These are phyloP conservation scores for Lipomyces spencermartinsiae DNA, from an alignment of 805 yeast species.

Conservation along the genomic window DNA sequence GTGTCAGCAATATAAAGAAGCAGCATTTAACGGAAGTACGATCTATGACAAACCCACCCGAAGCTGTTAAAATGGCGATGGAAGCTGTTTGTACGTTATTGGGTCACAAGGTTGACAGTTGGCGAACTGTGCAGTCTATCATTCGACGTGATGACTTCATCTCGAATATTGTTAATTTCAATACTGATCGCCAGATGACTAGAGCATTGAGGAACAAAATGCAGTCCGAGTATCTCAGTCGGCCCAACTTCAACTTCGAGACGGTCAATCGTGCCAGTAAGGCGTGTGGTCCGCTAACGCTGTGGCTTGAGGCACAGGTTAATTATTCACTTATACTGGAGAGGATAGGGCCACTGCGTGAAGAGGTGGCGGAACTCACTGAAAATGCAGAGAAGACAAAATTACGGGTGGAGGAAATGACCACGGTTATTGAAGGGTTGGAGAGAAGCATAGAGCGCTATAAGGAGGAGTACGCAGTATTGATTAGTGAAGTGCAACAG, in stretches of 20 bases:
- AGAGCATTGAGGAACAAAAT: conserved; percentile 60
- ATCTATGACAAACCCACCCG: conserved; percentile 90
- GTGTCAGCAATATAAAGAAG: conserved; percentile 91
- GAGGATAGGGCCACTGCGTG: conserved; percentile 72
- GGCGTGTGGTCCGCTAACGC: conserved; percentile 90
- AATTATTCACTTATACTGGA: conserved; percentile 73
- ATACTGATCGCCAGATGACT: conserved; percentile 64
- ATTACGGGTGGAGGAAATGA: conserved; percentile 75
- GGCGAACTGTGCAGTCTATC: conserved; percentile 86
- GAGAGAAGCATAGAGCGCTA: conserved; percentile 70
- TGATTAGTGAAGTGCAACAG: conserved; percentile 80
- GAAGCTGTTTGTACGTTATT: conserved; percentile 87
- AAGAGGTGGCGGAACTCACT: conserved; percentile 69
- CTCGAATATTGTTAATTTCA: conserved; percentile 75
- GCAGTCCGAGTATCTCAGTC: conserved; percentile 64
- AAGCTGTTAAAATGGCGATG: conserved; percentile 78
- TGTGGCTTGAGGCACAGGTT: conserved; percentile 92
- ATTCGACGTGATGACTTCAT: conserved; percentile 88
- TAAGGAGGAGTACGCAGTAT: conserved; percentile 68
- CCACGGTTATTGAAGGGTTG: conserved; percentile 76
- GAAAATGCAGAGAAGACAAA: conserved; percentile 63
- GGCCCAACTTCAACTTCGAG: conserved; percentile 70
- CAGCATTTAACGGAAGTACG: conserved; percentile 89
- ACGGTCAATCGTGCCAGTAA: conserved; percentile 87
- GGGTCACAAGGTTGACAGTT: conserved; percentile 66